Percentiles rank a stretch among this genome's conserved stretches.
Conservation (phyloP, 176 grass and related monocot genomes). For the Carex scoparia region DNA sequence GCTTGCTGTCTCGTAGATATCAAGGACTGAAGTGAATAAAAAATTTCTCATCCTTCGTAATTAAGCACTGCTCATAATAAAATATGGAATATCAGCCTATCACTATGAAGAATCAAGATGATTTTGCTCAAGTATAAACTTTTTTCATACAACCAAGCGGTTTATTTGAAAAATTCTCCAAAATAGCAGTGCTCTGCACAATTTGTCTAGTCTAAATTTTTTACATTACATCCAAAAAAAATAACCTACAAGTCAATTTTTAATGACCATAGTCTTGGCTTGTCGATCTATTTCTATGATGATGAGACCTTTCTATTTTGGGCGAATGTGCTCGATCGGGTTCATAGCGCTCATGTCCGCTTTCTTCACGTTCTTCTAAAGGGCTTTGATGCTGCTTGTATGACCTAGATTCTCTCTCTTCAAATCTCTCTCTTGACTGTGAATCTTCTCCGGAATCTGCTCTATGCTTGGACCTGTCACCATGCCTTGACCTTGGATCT, state of each 20-base stretch:
- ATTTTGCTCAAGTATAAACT: too few species aligned
- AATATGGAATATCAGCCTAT: too few species aligned
- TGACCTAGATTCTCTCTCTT: conserved; percentile 34
- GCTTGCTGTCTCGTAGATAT: too few species aligned
- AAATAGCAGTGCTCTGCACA: too few species aligned
- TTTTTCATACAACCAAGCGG: too few species aligned
- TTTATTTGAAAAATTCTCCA: too few species aligned
- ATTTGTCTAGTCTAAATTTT: not conserved
- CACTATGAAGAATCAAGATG: too few species aligned
- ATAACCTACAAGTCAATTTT: not conserved
- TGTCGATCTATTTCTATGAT: conserved; percentile 26
- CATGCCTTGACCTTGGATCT: conserved; percentile 27
- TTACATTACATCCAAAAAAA: not conserved
- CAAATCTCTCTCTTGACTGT: conserved; percentile 28
- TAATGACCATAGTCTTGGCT: conserved; percentile 32
- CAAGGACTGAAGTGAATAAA: too few species aligned
- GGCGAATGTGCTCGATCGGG: conserved; percentile 23
- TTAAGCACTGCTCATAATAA: too few species aligned
- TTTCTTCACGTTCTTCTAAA: not conserved
- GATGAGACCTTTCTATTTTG: conserved; percentile 29
- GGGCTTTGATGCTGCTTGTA: conserved; percentile 28
- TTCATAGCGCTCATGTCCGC: too few species aligned
- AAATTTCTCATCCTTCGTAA: too few species aligned
- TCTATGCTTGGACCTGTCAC: conserved; percentile 24
- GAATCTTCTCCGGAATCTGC: conserved; percentile 25